Conservation (phyloP, 306 rosid species). For the Oemleria cerasiformis region DNA sequence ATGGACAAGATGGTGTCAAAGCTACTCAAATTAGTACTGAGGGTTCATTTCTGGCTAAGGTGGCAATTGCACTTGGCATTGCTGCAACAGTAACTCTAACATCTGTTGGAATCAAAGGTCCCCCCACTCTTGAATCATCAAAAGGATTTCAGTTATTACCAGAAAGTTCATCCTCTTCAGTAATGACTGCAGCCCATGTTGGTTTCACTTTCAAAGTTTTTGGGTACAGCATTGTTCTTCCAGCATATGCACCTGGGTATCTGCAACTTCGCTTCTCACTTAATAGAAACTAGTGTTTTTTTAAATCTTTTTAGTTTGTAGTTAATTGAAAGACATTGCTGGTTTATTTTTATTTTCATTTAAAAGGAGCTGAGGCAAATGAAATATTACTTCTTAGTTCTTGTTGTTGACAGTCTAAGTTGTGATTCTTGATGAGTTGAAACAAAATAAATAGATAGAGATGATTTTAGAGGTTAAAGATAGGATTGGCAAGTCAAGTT, state of each 20-base stretch:
- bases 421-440: background rate
- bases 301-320: background rate
- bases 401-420: background rate
- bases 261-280: background rate
- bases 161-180: constrained; percentile 47
- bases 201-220: constrained; percentile 51
- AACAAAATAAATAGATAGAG: background rate
- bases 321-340: background rate
- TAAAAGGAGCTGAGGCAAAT: background rate
- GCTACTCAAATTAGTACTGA: constrained; percentile 18
- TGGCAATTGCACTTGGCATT: constrained; percentile 50
- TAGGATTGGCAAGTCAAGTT: background rate
- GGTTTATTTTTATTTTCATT: background rate
- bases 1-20: constrained; percentile 23
- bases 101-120: constrained; percentile 35
- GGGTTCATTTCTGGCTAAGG: constrained; percentile 39
- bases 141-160: constrained; percentile 42
- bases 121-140: constrained; percentile 43
- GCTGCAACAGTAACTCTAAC: constrained; percentile 47
- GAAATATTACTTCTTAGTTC: constrained; percentile 1
- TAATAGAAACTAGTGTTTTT: background rate
- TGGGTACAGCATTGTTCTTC: constrained; percentile 46
- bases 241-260: constrained; percentile 67
- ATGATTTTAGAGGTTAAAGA: background rate
- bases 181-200: constrained; percentile 29